Evolutionary conservation across 768 basidiomycete species (phyloP).

Genomic region (Mycena olivaceomarginata): DNA sequence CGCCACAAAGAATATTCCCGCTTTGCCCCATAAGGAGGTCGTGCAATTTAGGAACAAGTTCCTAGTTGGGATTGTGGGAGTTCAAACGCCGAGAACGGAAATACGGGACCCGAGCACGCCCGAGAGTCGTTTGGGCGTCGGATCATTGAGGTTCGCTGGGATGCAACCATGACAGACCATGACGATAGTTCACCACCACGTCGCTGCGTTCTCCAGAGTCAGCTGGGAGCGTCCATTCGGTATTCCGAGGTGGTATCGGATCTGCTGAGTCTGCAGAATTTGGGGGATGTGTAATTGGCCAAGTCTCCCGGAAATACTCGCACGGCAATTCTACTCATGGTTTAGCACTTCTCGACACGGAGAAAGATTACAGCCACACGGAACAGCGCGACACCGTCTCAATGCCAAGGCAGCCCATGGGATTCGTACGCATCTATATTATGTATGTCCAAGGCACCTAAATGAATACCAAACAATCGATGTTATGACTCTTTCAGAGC

Average conservation of each 20-base stretch:
- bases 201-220: background rate
- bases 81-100: background rate
- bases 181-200: no score
- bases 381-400: slow-evolving; percentile 34
- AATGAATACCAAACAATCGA: background rate
- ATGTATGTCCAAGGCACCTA: slow-evolving; percentile 17
- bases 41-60: slow-evolving; percentile 12
- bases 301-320: background rate
- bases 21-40: background rate
- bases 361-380: slow-evolving; percentile 21
- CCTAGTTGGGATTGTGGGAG: slow-evolving; percentile 9
- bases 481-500: background rate
- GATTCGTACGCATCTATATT: slow-evolving; percentile 34
- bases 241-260: background rate
- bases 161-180: background rate
- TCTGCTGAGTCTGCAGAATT: background rate
- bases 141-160: background rate
- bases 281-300: background rate
- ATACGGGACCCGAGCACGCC: background rate
- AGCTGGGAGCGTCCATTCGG: background rate
- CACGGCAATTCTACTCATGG: slow-evolving; percentile 1
- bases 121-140: background rate
- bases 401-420: background rate
- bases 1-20: slow-evolving; percentile 24
- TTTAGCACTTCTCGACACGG: background rate